Evolutionary conservation across 2,329 filamentous ascomycete genomes (phyloP).

Genomic region (Aspergillus fijiensis): DNA sequence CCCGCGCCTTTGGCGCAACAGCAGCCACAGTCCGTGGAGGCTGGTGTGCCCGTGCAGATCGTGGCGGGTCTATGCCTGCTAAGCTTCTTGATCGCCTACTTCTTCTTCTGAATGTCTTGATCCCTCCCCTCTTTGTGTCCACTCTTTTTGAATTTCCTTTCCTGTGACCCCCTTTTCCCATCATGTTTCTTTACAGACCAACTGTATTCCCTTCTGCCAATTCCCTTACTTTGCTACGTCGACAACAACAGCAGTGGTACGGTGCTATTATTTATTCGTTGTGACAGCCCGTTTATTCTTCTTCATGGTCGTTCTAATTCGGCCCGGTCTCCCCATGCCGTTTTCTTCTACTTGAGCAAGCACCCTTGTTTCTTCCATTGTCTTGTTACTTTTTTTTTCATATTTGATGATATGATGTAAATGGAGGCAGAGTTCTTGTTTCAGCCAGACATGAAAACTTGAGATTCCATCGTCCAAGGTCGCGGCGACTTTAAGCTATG

Average conservation of each 20-base stretch:
- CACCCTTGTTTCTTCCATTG: constrained; percentile 17
- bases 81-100: constrained; percentile 90
- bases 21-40: constrained; percentile 57
- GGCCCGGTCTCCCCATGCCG: constrained; percentile 2
- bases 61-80: constrained; percentile 80
- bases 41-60: constrained; percentile 80
- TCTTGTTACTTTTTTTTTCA: constrained; percentile 16
- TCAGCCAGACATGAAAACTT: neutral
- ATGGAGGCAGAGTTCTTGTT: constrained; percentile 14
- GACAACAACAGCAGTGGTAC: constrained; percentile 26
- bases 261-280: constrained; percentile 8
- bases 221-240: constrained; percentile 24
- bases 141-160: constrained; percentile 24
- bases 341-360: constrained; percentile 9
- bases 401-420: constrained; percentile 19
- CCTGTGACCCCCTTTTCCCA: constrained; percentile 25
- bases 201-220: constrained; percentile 27
- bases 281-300: constrained; percentile 8
- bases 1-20: constrained; percentile 53
- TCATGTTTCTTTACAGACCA: constrained; percentile 19
- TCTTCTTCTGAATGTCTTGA: constrained; percentile 75
- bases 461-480: neutral
- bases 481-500: neutral
- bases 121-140: constrained; percentile 14
- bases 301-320: constrained; percentile 4